Evolutionary conservation across 1,284 basidiomycete genomes (phyloP), one percentile per base, ranked within the genome.

Genomic region (Mycena sp.): DNA sequence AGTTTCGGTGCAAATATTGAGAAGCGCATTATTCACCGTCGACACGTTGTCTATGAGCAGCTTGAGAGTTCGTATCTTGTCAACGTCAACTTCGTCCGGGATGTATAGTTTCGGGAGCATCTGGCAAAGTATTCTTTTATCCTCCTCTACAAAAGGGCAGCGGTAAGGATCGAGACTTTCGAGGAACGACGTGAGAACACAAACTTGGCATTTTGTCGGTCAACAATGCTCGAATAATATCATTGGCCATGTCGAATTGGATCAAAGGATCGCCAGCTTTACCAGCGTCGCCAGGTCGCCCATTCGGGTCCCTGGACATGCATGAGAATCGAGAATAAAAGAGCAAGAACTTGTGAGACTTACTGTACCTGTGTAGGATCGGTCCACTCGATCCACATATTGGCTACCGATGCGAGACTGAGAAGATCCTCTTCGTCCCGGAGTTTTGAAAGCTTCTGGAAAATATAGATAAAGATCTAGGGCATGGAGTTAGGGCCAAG

Each of bases 341-440:
- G 48, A 41, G 37, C 10, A 70, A 44, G 41, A 11, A 34, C 30
- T 34, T 63, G 25, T 71, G 37, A 57, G 2, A 87, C 90, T 79
- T 78, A 95, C 93, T 90, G 67, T 11, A 77, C 87, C 76, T 92
- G 93, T 66, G 87, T 81, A 0, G 95, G 95, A 80, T 97, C 92
- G 1, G 93, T 95, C 95, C 95, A 97, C 76, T 96, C 93, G 10
- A 93, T 80, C 75, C 97, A 90, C 84, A 96, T 89, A 39, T 87
- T 78, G 1, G 88, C 90, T 57, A 96, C 87, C 77, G 94, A 93
- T 13, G 85, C 74, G 0, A 92, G 87, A 16, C 88, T 86, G 63
- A 95, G 84, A 86, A 93, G 90, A 13, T 90, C 88, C 56, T 90
- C 85, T n/a, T 90, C 89, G 3, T 88, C 89, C 4, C 92, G 89